A percentile compares a stretch with the other conserved stretches of the same genome.
Conservation (phyloP, 345 rosid genomes). For the Rhodomyrtus tomentosa region DNA sequence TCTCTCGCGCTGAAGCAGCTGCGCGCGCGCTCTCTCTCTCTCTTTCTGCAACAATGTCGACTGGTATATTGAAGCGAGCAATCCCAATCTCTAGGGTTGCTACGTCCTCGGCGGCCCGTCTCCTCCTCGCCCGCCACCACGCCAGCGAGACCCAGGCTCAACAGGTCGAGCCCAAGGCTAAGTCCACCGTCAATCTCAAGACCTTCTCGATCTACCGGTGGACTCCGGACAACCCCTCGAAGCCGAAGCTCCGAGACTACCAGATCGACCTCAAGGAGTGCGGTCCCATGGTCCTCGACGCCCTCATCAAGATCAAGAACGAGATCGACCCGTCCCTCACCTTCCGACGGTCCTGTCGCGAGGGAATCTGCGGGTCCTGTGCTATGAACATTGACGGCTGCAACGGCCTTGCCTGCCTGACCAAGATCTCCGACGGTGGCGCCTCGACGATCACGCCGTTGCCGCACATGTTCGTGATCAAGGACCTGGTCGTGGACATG, state of each 20-base stretch:
- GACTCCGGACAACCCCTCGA: constrained; percentile 72
- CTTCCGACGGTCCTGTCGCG: constrained; percentile 93
- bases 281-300: constrained; percentile 96
- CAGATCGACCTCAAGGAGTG: constrained; percentile 75
- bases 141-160: constrained; percentile 45
- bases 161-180: constrained; percentile 23
- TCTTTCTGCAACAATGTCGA: neutral
- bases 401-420: constrained; percentile 85
- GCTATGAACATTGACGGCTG: constrained; percentile 98
- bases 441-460: constrained; percentile 53
- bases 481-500: constrained; percentile 96
- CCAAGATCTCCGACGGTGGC: constrained; percentile 46
- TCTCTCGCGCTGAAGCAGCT: neutral
- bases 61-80: neutral
- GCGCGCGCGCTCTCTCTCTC: too few relatives aligned
- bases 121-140: constrained; percentile 25
- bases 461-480: constrained; percentile 94
- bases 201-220: constrained; percentile 91
- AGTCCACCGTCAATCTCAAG: constrained; percentile 21
- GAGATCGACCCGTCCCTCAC: constrained; percentile 91
- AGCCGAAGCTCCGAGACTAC: constrained; percentile 61
- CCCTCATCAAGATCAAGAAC: constrained; percentile 92
- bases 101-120: constrained; percentile 6
- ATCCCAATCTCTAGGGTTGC: neutral
- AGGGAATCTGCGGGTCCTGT: constrained; percentile 94